Evolutionary conservation across 805 yeast genomes (phyloP).

Genomic region (Wickerhamiella lipophila): DNA sequence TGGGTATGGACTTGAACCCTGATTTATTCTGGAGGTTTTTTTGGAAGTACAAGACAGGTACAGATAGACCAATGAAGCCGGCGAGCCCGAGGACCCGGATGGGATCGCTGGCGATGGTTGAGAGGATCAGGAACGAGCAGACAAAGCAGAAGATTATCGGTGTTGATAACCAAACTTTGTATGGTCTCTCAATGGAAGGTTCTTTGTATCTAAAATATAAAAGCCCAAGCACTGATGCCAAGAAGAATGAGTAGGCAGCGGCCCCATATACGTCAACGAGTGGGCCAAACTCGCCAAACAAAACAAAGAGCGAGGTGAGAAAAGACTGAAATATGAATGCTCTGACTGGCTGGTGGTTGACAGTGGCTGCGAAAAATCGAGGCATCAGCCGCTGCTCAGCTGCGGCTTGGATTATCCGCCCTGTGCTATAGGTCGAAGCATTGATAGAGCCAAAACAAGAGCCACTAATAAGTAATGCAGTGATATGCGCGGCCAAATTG

Average conservation of each 20-base stretch:
- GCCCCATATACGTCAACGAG: constrained; percentile 31
- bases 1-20: neutral
- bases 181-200: constrained; percentile 30
- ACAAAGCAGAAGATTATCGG: constrained; percentile 31
- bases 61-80: constrained; percentile 24
- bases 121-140: constrained; percentile 27
- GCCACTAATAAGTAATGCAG: constrained; percentile 28
- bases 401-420: constrained; percentile 29
- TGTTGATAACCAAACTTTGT: constrained; percentile 28
- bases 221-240: constrained; percentile 30
- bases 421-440: constrained; percentile 30
- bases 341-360: constrained; percentile 25
- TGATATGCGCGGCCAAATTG: constrained; percentile 22
- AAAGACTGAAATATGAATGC: constrained; percentile 28
- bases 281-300: constrained; percentile 29
- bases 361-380: constrained; percentile 20
- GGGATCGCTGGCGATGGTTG: constrained; percentile 29
- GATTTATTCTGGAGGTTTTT: neutral
- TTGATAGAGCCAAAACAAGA: constrained; percentile 34
- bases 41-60: constrained; percentile 20
- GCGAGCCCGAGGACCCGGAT: constrained; percentile 24
- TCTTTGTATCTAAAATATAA: constrained; percentile 27
- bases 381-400: constrained; percentile 30
- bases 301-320: constrained; percentile 25
- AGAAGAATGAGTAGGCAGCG: constrained; percentile 27